A percentile compares a stretch with the other conserved stretches of the same genome.
These are phyloP conservation scores for Datisca glomerata DNA, from an alignment of 306 rosid species.

Conservation along the genomic window DNA sequence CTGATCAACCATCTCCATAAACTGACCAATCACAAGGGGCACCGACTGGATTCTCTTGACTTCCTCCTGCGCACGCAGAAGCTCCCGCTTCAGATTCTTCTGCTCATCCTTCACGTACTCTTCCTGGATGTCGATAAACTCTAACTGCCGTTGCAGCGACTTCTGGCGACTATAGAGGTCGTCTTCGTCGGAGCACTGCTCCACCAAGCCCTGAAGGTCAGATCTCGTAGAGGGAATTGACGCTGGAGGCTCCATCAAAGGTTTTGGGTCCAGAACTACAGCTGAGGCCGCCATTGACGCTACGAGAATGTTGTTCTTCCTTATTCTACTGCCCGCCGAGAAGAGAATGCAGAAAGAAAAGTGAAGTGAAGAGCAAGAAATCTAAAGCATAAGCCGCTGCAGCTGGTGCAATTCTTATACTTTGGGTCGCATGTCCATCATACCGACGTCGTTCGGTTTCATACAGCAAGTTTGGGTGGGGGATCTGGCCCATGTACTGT, in stretches of 20 bases:
- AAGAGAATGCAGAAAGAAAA: too few species aligned
- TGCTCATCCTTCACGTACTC: constrained; percentile 91
- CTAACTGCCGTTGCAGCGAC: constrained; percentile 67
- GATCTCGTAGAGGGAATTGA: constrained; percentile 41
- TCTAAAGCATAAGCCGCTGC: too few species aligned
- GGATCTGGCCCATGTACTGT: too few species aligned
- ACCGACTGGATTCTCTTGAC: constrained; percentile 97
- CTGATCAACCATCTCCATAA: constrained; percentile 97
- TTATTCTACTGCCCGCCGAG: too few species aligned
- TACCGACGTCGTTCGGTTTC: too few species aligned
- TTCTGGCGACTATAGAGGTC: constrained; percentile 82
- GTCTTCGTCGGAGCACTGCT: constrained; percentile 43
- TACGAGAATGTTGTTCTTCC: too few species aligned
- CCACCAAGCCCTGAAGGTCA: constrained; percentile 35
- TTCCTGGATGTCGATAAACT: constrained; percentile 87
- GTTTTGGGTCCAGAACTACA: constrained; percentile 63
- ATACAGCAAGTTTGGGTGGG: too few species aligned
- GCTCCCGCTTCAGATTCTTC: constrained; percentile 95
- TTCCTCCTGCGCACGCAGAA: constrained; percentile 91
- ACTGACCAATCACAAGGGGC: constrained; percentile 93
- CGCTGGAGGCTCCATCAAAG: constrained; percentile 54
- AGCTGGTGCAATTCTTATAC: too few species aligned
- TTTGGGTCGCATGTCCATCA: too few species aligned
- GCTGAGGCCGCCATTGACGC: constrained; percentile 63
- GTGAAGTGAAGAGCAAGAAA: too few species aligned